Conservation (phyloP, 148 eudicot genomes). For the Mesembryanthemum crystallinum region DNA sequence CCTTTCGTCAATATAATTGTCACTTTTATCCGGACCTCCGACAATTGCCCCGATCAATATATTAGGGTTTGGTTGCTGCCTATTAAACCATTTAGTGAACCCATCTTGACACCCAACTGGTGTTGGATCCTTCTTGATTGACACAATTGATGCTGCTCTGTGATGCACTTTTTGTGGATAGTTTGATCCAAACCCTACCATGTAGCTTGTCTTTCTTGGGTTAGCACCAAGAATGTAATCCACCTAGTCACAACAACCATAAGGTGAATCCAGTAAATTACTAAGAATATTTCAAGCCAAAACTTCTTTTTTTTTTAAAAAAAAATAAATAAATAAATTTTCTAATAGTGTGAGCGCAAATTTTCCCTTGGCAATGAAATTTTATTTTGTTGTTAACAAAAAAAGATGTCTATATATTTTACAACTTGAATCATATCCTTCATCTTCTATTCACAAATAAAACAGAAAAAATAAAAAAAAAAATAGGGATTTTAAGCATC, state of each 20-base stretch:
- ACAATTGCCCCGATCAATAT: conserved; percentile 47
- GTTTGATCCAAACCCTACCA: conserved; percentile 49
- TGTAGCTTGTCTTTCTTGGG: conserved; percentile 43
- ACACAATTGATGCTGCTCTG: conserved; percentile 54
- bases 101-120: conserved; percentile 43
- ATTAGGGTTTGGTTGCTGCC: conserved; percentile 39
- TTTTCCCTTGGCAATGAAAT: too few species aligned
- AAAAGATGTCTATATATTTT: too few species aligned
- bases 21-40: conserved; percentile 52
- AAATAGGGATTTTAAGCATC: too few species aligned
- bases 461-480: too few species aligned
- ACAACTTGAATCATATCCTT: too few species aligned
- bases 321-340: too few species aligned
- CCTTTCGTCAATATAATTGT: conserved; percentile 38
- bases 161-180: conserved; percentile 50
- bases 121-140: conserved; percentile 26
- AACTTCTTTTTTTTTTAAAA: too few species aligned
- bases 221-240: conserved; percentile 53
- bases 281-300: too few species aligned
- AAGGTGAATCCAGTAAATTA: too few species aligned
- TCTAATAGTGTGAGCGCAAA: too few species aligned
- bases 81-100: conserved; percentile 34
- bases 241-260: conserved; percentile 22
- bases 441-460: too few species aligned
- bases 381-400: too few species aligned